Evolutionary conservation across 176 grass and related monocot genomes (phyloP).

Genomic region (Secale cereale): DNA sequence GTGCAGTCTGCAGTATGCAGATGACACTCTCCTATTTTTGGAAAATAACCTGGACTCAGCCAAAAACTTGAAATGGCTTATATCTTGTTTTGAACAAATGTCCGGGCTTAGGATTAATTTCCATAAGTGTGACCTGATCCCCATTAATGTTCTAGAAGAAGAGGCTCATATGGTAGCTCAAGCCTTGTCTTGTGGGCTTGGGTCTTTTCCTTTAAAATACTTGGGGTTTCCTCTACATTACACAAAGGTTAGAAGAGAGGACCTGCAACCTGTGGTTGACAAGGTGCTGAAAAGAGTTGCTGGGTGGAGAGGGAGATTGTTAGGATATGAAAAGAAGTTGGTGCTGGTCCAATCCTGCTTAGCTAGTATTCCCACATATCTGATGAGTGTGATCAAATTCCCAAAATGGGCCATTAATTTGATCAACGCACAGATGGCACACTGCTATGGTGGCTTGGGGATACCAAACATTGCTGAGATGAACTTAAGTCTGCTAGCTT

Average conservation of each 20-base stretch:
- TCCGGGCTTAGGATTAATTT: too few species aligned
- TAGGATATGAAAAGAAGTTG: accelerated
- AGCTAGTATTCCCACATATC: not conserved
- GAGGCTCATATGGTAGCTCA: not conserved
- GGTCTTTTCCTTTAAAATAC: not conserved
- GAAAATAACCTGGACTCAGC: not conserved
- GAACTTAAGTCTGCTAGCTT: not conserved
- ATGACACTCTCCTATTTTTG: not conserved
- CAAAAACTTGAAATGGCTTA: too few species aligned
- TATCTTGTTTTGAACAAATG: too few species aligned
- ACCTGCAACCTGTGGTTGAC: not conserved
- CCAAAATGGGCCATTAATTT: not conserved
- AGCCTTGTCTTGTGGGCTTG: not conserved
- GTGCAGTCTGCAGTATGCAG: not conserved
- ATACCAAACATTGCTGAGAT: not conserved
- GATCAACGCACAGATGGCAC: not conserved
- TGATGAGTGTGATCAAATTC: too few species aligned
- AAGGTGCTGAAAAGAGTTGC: not conserved
- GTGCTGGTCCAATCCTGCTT: accelerated
- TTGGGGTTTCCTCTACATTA: not conserved
- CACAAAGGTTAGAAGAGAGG: not conserved
- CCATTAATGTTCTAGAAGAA: not conserved
- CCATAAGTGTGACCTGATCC: not conserved
- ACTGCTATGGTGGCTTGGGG: not conserved
- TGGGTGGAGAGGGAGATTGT: not conserved